Base-by-base conservation (phyloP, 106 monocot species). In the Apostasia ramifera region DNA sequence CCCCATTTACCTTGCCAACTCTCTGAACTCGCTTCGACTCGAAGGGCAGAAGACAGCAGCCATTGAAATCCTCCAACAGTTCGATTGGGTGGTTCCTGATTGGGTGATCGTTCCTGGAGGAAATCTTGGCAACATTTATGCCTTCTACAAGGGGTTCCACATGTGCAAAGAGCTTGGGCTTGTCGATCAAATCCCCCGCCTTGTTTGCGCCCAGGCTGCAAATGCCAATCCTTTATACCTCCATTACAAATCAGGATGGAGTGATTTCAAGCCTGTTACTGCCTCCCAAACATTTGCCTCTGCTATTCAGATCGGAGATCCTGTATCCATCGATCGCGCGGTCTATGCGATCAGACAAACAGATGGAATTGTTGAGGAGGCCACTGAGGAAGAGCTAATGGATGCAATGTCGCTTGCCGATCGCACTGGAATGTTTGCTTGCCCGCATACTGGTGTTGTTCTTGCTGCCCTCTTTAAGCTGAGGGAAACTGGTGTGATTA, bases 21-120 rank as follows among this genome's bases (percentile, higher is more conserved):
- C 95, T 6, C 86, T 95, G 55, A 95, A 95, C 63, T 91, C 88
- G 44, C 86, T 95, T 39, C 83, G 95, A 4, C 88, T 95, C 26
- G 95, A 95, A 75, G 95, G 95, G 14, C 91, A 95, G 73, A 95
- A 95, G 78, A 91, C 95, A 0, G 95, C 95, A 1, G 95, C 95
- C 40, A 88, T 95, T 51, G 95, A 95, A 79, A 95, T 95, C 66
- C 76, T 95, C 5, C 95, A 95, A 72, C 91, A 95, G 75, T 95
- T 95, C 53, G 91, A 95, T 58, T 95, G 95, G 95, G 91, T 88
- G 67, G 95, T 95, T 42, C 95, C 95, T 0, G 95, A 95, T 55
- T 95, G 95, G 95, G 88, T 95, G 63, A 78, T 95, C 5, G 88
- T 95, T 40, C 95, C 95, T 0, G 95, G 95, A 6, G 95, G 95